Conservation (phyloP, 495 filamentous ascomycete genomes). For the Daldinia grandis region DNA sequence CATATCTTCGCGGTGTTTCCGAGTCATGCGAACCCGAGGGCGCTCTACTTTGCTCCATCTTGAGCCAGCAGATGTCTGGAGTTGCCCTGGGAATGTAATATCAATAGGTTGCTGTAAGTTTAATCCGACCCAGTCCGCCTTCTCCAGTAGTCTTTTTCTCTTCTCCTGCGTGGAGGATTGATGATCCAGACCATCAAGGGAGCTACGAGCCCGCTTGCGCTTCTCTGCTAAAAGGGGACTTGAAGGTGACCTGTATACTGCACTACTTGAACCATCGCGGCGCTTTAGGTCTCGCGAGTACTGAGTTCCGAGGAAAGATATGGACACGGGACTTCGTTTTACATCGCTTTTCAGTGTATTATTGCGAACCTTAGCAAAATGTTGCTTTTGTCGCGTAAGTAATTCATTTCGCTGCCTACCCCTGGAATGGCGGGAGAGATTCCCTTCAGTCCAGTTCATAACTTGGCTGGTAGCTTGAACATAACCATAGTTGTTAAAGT, state of each 20-base stretch:
- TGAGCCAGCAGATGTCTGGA: constrained; percentile 29
- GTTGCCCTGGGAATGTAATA: constrained; percentile 40
- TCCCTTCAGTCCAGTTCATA: constrained; percentile 60
- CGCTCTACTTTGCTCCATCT: constrained; percentile 36
- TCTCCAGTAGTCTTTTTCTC: constrained; percentile 37
- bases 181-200: background rate
- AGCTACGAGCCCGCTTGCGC: constrained; percentile 15
- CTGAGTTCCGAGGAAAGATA: constrained; percentile 38
- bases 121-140: constrained; percentile 45
- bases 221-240: constrained; percentile 24
- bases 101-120: constrained; percentile 43
- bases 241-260: constrained; percentile 1
- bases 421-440: constrained; percentile 49
- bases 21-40: constrained; percentile 6
- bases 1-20: background rate
- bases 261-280: background rate
- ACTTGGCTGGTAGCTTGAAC: background rate
- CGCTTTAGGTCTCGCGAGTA: background rate
- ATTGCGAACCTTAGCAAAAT: constrained; percentile 52
- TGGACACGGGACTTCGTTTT: constrained; percentile 38
- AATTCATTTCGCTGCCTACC: constrained; percentile 47
- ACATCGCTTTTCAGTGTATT: constrained; percentile 23
- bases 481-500: constrained; percentile 15
- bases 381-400: constrained; percentile 50
- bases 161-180: constrained; percentile 31